A percentile compares a stretch with the other conserved stretches of the same genome.
These are phyloP conservation scores for Moesziomyces sp. DNA, from an alignment of 1,284 basidiomycete genomes.

Conservation along the genomic window DNA sequence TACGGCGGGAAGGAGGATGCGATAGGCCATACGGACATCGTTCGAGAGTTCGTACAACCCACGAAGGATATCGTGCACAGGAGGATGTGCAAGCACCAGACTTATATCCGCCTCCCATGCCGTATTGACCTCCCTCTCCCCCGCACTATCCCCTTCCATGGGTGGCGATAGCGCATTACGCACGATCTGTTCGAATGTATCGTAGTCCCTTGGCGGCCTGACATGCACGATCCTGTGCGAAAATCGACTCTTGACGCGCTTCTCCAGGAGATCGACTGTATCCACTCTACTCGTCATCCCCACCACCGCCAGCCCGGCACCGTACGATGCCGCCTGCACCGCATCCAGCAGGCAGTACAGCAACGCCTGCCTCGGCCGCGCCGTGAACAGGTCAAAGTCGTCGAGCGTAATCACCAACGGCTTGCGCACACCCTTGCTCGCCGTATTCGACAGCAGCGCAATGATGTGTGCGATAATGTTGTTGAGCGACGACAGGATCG, in stretches of 20 bases:
- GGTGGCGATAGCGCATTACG: slow-evolving; percentile 28
- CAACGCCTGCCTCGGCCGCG: slow-evolving; percentile 60
- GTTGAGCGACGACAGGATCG: slow-evolving; percentile 44
- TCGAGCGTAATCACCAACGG: slow-evolving; percentile 62
- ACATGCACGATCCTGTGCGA: slow-evolving; percentile 63
- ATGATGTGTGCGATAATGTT: slow-evolving; percentile 59
- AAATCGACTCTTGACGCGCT: slow-evolving; percentile 65
- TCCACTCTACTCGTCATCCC: slow-evolving; percentile 60
- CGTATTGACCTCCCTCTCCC: background rate
- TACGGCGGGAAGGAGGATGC: slow-evolving; percentile 24
- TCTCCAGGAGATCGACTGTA: slow-evolving; percentile 62
- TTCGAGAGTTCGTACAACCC: slow-evolving; percentile 51
- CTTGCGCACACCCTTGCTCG: slow-evolving; percentile 7
- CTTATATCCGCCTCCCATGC: slow-evolving; percentile 44
- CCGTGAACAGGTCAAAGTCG: slow-evolving; percentile 62
- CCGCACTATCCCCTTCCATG: too few relatives aligned
- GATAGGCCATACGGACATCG: slow-evolving; percentile 49
- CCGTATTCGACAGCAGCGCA: slow-evolving; percentile 50
- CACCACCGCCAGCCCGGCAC: slow-evolving; percentile 58
- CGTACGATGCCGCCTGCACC: slow-evolving; percentile 63
- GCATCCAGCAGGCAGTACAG: slow-evolving; percentile 66
- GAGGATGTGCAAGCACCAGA: slow-evolving; percentile 17
- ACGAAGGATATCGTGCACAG: slow-evolving; percentile 32
- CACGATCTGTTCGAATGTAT: slow-evolving; percentile 42
- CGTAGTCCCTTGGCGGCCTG: slow-evolving; percentile 34